These are phyloP conservation scores for Ceratocystiopsis sp. DNA, from an alignment of 2,329 filamentous ascomycete genomes.

Conservation along the genomic window DNA sequence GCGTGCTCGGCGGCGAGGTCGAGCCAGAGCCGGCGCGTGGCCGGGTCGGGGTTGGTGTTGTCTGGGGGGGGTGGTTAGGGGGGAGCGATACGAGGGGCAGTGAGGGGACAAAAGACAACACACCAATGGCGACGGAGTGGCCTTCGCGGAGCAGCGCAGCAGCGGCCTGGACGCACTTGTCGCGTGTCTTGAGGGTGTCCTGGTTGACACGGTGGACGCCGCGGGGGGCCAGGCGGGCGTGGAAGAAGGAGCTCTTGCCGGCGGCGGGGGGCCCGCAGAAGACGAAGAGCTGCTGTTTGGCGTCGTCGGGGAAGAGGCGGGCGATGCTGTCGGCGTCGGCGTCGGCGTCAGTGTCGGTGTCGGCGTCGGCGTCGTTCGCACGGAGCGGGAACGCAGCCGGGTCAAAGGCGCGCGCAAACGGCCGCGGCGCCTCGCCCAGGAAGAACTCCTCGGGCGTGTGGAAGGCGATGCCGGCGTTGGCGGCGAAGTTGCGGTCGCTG, in stretches of 20 bases:
- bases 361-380: constrained; percentile 2
- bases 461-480: constrained; percentile 67
- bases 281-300: constrained; percentile 57
- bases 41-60: constrained; percentile 82
- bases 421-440: constrained; percentile 45
- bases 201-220: constrained; percentile 82
- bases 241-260: constrained; percentile 86
- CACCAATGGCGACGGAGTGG: constrained; percentile 60
- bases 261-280: constrained; percentile 80
- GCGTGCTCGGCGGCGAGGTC: constrained; percentile 51
- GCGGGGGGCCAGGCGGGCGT: constrained; percentile 56
- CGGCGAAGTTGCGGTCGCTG: constrained; percentile 62
- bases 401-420: constrained; percentile 57
- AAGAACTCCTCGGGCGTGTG: constrained; percentile 89
- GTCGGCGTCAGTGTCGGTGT: no score
- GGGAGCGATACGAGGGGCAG: constrained; percentile 17
- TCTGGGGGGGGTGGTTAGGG: constrained; percentile 32
- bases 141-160: constrained; percentile 45
- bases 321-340: constrained; percentile 1
- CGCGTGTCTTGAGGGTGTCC: constrained; percentile 59
- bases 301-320: constrained; percentile 40
- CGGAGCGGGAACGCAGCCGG: constrained; percentile 37
- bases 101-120: neutral
- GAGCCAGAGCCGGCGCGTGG: constrained; percentile 65
- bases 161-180: constrained; percentile 58